Base-by-base conservation (phyloP, 345 rosid species). In the Carallia brachiata region DNA sequence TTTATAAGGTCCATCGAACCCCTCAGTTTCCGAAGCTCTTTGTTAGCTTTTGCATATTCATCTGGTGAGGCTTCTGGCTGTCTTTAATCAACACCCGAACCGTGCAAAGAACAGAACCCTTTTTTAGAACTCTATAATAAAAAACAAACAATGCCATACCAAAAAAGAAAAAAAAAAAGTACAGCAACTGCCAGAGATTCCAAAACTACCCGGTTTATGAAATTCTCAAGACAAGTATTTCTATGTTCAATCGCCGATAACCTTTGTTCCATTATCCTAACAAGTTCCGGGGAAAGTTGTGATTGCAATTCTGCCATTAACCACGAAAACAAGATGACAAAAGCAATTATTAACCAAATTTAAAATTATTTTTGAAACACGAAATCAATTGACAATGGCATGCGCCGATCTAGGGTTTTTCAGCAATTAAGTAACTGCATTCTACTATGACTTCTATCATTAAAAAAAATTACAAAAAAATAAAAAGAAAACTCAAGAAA, bases 21-120 rank as follows among this genome's bases (percentile, higher is more conserved):
- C 75, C 87, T 79, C n/a, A 90, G 84, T 79, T 85, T 95, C 70
- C 88, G 84, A 62, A 92, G 87, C 78, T 95, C 99, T 78, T 92
- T 92, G 77, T 90, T 95, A 69, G 96, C 96, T 75, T 63, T 89
- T 0, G 97, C 73, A 70, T 78, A 92, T 77, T 89, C 98, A 15
- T 77, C 56, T n/a, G 86, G 93, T 1, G 90, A 88, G 78, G 83
- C 86, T 81, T 92, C 98, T 57, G 94, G 96, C 98, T 92, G 89
- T 87, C 93, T 90, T 90, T 83, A 79, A 76, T 70, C 84, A 85
- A 83, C 63, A 75, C 44, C 71, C 37, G 16, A n/a, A 69, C 7
- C 7, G 28, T 4, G 61, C 13, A 39, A 63, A 52, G 32, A 69
- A 64, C 68, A 71, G 13, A 44, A 56, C 32, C 4, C 70, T 65